Conservation (phyloP, 2,329 filamentous ascomycete genomes). For the Penicillium nordicum region DNA sequence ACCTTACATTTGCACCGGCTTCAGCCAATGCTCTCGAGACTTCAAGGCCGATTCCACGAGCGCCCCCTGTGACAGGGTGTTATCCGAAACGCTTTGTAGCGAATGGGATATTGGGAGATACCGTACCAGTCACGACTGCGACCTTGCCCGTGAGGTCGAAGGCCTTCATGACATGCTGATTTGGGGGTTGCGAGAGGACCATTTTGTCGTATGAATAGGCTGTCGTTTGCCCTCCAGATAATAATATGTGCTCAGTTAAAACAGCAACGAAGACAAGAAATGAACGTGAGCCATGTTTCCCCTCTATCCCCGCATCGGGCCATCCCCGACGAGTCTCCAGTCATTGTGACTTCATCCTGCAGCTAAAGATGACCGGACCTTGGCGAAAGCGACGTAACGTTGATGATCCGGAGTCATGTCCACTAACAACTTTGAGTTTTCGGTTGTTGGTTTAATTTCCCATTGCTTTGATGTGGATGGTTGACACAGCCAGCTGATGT, state of each 20-base stretch:
- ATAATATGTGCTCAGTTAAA: not conserved
- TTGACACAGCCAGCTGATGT: not conserved
- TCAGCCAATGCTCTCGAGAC: slow-evolving; percentile 41
- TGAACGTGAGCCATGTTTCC: not conserved
- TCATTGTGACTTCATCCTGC: not conserved
- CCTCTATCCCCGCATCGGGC: slow-evolving; percentile 2
- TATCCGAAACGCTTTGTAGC: not conserved
- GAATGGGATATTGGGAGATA: not conserved
- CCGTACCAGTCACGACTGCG: slow-evolving; percentile 27
- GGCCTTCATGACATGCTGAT: slow-evolving; percentile 20
- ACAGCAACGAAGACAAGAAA: not conserved
- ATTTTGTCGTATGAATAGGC: slow-evolving; percentile 10
- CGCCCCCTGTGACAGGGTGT: slow-evolving; percentile 22
- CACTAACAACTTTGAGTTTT: not conserved
- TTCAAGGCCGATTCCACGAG: slow-evolving; percentile 38
- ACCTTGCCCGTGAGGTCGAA: slow-evolving; percentile 26
- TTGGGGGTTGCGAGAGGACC: slow-evolving; percentile 21
- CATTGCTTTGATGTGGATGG: not conserved
- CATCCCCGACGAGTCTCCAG: slow-evolving; percentile 1
- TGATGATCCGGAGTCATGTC: not conserved
- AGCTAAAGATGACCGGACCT: too few species aligned
- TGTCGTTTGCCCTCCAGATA: not conserved
- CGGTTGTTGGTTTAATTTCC: not conserved
- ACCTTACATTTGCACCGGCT: slow-evolving; percentile 38
- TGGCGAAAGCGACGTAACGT: not conserved